Evolutionary conservation across 2,329 filamentous ascomycete genomes (phyloP), one percentile per base, ranked within the genome.

Genomic region (Colletotrichum karsti): DNA sequence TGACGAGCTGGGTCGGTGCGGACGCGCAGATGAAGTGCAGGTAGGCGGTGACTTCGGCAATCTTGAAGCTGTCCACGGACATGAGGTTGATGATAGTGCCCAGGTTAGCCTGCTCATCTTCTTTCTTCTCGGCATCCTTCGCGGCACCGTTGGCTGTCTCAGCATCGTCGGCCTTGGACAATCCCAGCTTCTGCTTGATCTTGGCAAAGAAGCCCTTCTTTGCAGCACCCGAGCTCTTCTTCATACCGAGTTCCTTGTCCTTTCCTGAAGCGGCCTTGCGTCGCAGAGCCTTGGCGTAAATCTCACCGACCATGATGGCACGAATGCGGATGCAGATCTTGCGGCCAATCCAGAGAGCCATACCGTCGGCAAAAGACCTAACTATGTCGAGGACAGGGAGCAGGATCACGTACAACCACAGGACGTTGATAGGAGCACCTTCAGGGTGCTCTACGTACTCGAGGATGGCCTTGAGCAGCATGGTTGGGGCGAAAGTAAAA

Each of bases 61-160:
- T 94, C 82, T 99, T 99, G 89, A 98, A 98, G 53, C 95, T 98
- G 83, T 99, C 97, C 42, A 99, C 97, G 10, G 96, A 97, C 96
- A 99, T 99, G 72, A 99, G 85, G 79, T 98, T 99, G 83, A 99
- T 99, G 75, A 99, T 98, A n/a, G 96, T 97, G 70, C 97, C 96
- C 56, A 97, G 87, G 69, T 96, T 98, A 41, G 94, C 95, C 81
- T 97, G 94, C 65, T 92, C 88, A 69, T 94, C 91, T 18, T 82
- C 76, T 58, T 82, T 78, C 60, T 77, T 78, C 60, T 78, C 78
- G 42, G 79, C 74, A 24, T 77, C 77, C 63, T 82, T 81, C 41
- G 74, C 58, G n/a, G 73, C 72, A 30, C 77, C 77, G 37, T 75
- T 77, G 48, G 73, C 75, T 22, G 75, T 75, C 33, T 80, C 72